These are phyloP conservation scores for Metschnikowia noctiluminum DNA, from an alignment of 805 yeast genomes.

Conservation along the genomic window DNA sequence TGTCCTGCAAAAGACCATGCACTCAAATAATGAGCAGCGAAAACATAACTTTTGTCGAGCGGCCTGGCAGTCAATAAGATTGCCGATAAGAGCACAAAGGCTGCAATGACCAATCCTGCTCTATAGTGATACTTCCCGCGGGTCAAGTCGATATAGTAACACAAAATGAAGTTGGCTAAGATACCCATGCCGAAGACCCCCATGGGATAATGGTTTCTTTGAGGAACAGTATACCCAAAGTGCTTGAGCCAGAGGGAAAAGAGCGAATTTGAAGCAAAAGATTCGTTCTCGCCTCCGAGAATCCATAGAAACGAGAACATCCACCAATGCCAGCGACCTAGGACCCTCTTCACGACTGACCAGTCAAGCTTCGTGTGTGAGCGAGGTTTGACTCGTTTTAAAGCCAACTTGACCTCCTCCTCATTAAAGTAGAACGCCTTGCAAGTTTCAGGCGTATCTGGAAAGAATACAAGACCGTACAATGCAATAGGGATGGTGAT, in stretches of 20 bases:
- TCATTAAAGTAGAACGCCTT: constrained; percentile 35
- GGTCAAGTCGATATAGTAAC: constrained; percentile 42
- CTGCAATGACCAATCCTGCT: constrained; percentile 44
- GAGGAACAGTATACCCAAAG: constrained; percentile 39
- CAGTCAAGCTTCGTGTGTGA: constrained; percentile 11
- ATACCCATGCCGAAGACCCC: constrained; percentile 54
- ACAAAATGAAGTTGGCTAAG: constrained; percentile 41
- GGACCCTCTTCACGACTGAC: constrained; percentile 35
- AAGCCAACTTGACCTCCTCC: constrained; percentile 18
- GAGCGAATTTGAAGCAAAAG: constrained; percentile 44
- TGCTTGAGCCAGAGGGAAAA: constrained; percentile 47
- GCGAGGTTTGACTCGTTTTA: constrained; percentile 9
- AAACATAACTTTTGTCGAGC: constrained; percentile 32
- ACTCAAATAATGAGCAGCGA: constrained; percentile 53
- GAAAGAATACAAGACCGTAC: constrained; percentile 46
- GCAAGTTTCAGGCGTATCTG: constrained; percentile 50
- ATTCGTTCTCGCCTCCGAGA: constrained; percentile 47
- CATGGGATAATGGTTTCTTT: constrained; percentile 52
- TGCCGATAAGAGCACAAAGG: constrained; percentile 42
- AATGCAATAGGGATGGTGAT: constrained; percentile 55
- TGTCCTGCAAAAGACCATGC: constrained; percentile 59
- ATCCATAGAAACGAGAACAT: constrained; percentile 51
- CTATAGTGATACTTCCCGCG: constrained; percentile 41
- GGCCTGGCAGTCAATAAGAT: constrained; percentile 47
- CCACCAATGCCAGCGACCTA: constrained; percentile 57